Percentiles rank a stretch among this genome's conserved stretches.
These are phyloP conservation scores for Gautieria morchelliformis DNA, from an alignment of 768 basidiomycete genomes.

Conservation along the genomic window DNA sequence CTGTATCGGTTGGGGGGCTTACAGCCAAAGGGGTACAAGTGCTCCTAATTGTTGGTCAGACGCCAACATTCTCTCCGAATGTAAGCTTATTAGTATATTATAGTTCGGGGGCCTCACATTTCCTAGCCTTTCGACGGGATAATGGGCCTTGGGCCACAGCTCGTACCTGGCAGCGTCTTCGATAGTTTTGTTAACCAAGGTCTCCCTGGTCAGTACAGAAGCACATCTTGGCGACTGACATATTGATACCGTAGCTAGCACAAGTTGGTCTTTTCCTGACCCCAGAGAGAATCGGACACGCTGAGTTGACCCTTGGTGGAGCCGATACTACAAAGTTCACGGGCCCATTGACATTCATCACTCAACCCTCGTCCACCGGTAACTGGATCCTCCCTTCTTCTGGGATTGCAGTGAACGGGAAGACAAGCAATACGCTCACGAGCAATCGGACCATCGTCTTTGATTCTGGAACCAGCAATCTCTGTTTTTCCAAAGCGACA, in stretches of 20 bases:
- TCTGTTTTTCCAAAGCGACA: slow-evolving; percentile 39
- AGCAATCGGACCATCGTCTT: slow-evolving; percentile 42
- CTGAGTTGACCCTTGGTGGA: slow-evolving; percentile 46
- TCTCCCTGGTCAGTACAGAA: no score
- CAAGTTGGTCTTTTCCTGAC: slow-evolving; percentile 44
- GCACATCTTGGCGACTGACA: no score
- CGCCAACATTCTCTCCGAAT: no score
- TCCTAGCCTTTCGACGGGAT: slow-evolving; percentile 18
- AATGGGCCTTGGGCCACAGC: slow-evolving; percentile 31
- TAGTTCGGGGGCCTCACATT: no score
- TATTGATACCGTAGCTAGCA: slow-evolving; percentile 19
- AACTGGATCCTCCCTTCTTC: slow-evolving; percentile 32
- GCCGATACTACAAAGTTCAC: no score
- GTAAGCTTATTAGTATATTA: no score
- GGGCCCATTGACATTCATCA: background rate
- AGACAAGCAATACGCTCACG: slow-evolving; percentile 34
- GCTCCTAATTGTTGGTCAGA: no score
- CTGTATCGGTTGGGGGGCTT: no score
- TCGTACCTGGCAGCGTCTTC: slow-evolving; percentile 44
- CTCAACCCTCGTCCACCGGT: background rate
- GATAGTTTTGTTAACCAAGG: slow-evolving; percentile 31
- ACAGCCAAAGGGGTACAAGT: no score
- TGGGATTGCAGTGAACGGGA: slow-evolving; percentile 41
- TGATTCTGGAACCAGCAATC: slow-evolving; percentile 50
- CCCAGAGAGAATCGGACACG: slow-evolving; percentile 35